phyloP scores from a whole-genome alignment of 2,329 filamentous ascomycete genomes.

The Hypoxylon sp. region DNA sequence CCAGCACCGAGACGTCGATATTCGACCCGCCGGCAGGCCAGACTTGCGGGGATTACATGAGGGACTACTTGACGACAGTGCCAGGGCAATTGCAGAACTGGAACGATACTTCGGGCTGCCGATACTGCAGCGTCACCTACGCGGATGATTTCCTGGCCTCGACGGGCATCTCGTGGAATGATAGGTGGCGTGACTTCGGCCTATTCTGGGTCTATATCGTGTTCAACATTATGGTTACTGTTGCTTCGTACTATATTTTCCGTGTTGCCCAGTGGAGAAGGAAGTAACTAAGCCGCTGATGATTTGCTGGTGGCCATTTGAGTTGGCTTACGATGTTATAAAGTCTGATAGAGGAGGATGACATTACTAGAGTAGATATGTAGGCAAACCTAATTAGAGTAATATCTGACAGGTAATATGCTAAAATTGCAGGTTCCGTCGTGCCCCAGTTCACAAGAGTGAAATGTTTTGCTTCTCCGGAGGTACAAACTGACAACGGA shows the following conservation, averaged over 20 bases:
- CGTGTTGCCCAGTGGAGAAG: conserved; percentile 11
- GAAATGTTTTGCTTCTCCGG: neutral
- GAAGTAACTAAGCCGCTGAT: conserved; percentile 5
- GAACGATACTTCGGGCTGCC: neutral
- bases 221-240: conserved; percentile 11
- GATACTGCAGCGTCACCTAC: conserved; percentile 1
- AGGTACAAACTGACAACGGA: neutral
- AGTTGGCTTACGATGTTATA: neutral
- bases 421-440: neutral
- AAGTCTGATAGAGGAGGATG: neutral
- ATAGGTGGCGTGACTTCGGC: conserved; percentile 11
- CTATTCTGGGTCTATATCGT: conserved; percentile 19
- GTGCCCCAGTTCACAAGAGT: no score
- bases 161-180: neutral
- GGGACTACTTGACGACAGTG: neutral
- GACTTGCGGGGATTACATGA: conserved; percentile 5
- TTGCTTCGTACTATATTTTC: conserved; percentile 7
- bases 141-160: conserved; percentile 13
- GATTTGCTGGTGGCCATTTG: neutral
- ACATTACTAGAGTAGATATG: no score
- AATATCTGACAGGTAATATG: neutral
- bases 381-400: neutral
- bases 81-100: neutral
- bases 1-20: neutral
- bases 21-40: conserved; percentile 5